Percentiles rank a stretch among this genome's conserved stretches.
Evolutionary conservation across 352 stramenopile species (phyloP).

Genomic region (Plasmopara halstedii): DNA sequence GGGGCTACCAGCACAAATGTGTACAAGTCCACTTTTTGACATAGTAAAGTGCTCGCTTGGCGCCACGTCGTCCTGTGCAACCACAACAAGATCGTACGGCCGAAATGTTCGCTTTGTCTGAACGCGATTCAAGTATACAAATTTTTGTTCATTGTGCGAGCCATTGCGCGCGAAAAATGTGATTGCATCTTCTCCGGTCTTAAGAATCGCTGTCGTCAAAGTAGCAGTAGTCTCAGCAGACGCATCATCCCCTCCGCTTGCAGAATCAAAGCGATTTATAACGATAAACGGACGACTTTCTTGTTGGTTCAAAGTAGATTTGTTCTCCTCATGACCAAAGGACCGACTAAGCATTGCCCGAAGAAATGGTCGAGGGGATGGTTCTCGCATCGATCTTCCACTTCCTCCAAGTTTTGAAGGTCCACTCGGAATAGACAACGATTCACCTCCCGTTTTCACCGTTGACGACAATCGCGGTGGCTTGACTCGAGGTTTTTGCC

Average conservation of each 20-base stretch:
- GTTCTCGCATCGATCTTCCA: conserved; percentile 37
- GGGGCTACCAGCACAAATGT: conserved; percentile 59
- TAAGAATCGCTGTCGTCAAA: conserved; percentile 46
- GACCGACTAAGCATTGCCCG: conserved; percentile 36
- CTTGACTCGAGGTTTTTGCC: conserved; percentile 13
- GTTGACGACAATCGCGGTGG: conserved; percentile 5
- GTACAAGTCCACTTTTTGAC: conserved; percentile 77
- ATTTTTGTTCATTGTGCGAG: conserved; percentile 89
- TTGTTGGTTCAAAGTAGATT: conserved; percentile 17
- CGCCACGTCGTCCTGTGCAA: conserved; percentile 68
- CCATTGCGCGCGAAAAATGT: conserved; percentile 92
- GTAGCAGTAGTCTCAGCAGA: conserved; percentile 45
- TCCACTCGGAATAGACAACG: not conserved
- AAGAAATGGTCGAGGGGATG: conserved; percentile 59
- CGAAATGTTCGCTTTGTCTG: conserved; percentile 65
- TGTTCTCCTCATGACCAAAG: conserved; percentile 18
- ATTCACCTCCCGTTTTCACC: not conserved
- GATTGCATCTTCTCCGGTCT: conserved; percentile 87
- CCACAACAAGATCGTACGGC: conserved; percentile 90
- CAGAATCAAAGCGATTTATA: conserved; percentile 34
- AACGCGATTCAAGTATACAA: conserved; percentile 89
- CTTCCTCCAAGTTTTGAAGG: conserved; percentile 1
- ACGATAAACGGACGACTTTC: conserved; percentile 33
- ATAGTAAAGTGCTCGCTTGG: conserved; percentile 88
- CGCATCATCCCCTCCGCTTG: conserved; percentile 35